These are phyloP conservation scores for Boechera stricta DNA, from an alignment of 345 rosid genomes.

Conservation along the genomic window DNA sequence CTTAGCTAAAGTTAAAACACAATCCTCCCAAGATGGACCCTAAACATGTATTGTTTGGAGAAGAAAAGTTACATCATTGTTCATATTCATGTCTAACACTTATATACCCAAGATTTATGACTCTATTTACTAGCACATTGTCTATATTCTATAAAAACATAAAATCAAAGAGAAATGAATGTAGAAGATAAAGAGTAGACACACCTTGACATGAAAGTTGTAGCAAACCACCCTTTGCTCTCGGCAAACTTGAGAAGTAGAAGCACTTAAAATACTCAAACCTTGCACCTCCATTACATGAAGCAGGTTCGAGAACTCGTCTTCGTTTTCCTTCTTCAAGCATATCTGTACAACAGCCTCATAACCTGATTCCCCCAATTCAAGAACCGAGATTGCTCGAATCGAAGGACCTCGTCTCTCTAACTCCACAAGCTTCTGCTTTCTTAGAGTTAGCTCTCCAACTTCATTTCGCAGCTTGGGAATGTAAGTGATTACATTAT, in stretches of 20 bases:
- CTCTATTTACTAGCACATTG: neutral
- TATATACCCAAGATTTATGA: constrained; percentile 1
- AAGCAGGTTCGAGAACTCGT: constrained; percentile 38
- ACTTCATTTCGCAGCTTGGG: constrained; percentile 38
- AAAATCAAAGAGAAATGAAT: constrained; percentile 11
- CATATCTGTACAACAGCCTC: constrained; percentile 44
- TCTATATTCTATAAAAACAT: neutral
- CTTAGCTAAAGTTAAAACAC: neutral
- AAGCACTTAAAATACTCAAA: constrained; percentile 38
- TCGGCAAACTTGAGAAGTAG: constrained; percentile 33
- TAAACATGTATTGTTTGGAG: neutral
- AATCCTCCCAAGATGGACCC: constrained; percentile 2
- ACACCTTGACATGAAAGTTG: constrained; percentile 45
- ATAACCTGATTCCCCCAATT: constrained; percentile 19
- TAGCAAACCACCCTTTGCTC: constrained; percentile 35
- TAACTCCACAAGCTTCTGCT: constrained; percentile 17
- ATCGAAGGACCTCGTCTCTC: constrained; percentile 3
- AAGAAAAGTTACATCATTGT: neutral
- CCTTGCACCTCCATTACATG: constrained; percentile 42
- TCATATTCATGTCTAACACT: constrained; percentile 19
- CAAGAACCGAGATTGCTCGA: constrained; percentile 44
- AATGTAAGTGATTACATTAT: constrained; percentile 39
- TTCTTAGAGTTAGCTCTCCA: constrained; percentile 32
- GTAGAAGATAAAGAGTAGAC: constrained; percentile 10
- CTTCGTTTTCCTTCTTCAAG: constrained; percentile 24